Conservation (phyloP, 2,329 filamentous ascomycete species). For the Aspergillus sp. region DNA sequence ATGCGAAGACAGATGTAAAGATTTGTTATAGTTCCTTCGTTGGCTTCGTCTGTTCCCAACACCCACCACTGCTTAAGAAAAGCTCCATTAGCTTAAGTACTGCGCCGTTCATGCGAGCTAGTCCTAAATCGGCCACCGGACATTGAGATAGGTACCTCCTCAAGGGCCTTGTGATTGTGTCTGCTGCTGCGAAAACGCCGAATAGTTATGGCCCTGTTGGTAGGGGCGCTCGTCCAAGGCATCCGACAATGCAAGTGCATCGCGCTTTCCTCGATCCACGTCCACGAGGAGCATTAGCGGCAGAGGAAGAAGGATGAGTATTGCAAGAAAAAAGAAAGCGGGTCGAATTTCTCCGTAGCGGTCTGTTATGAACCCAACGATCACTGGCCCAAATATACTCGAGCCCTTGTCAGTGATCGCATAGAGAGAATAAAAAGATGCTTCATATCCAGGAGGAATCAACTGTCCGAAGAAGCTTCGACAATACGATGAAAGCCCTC, state of each 20-base stretch:
- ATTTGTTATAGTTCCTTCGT: too few species aligned
- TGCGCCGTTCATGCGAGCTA: not conserved
- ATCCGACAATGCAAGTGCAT: slow-evolving; percentile 65
- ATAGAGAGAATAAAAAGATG: slow-evolving; percentile 94
- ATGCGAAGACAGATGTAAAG: too few species aligned
- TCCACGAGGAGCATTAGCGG: slow-evolving; percentile 83
- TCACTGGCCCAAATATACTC: slow-evolving; percentile 87
- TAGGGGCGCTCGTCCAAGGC: slow-evolving; percentile 38
- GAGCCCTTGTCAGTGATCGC: slow-evolving; percentile 97
- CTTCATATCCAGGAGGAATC: slow-evolving; percentile 90
- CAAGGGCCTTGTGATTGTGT: not conserved
- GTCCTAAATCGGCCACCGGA: not conserved
- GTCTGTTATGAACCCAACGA: slow-evolving; percentile 92
- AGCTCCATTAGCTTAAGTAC: not conserved
- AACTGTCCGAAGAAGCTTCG: slow-evolving; percentile 89
- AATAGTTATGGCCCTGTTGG: slow-evolving; percentile 25
- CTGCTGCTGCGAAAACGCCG: slow-evolving; percentile 16
- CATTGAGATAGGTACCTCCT: too few species aligned
- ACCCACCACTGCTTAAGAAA: too few species aligned
- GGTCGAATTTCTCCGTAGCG: slow-evolving; percentile 75
- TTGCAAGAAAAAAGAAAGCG: slow-evolving; percentile 88
- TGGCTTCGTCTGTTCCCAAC: too few species aligned
- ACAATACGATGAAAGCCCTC: slow-evolving; percentile 90
- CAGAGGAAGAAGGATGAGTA: slow-evolving; percentile 79
- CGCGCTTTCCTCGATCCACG: slow-evolving; percentile 72